Percentiles rank a stretch among this genome's conserved stretches.
phyloP scores from a whole-genome alignment of 129 eudicot genomes.

The Heracleum sosnowskyi region DNA sequence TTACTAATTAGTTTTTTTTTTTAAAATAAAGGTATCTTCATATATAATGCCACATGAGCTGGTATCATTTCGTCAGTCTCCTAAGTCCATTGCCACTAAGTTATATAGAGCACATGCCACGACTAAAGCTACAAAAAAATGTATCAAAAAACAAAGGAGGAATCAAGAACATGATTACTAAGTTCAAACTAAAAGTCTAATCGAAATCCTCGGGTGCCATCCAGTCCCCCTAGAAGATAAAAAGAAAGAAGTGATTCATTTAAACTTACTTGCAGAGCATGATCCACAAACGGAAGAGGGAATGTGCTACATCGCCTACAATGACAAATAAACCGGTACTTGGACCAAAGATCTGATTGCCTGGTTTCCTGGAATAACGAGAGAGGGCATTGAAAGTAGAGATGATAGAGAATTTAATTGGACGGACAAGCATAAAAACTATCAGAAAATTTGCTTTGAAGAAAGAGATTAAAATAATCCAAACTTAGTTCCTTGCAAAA shows the following conservation, averaged over 20 bases:
- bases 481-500: neutral
- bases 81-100: neutral
- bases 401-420: neutral
- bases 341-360: constrained; percentile 49
- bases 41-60: neutral
- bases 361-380: constrained; percentile 40
- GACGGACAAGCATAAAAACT: neutral
- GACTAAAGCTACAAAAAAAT: neutral
- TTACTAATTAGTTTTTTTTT: neutral
- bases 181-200: neutral
- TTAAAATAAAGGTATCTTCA: neutral
- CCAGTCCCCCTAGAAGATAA: neutral
- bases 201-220: no score
- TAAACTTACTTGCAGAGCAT: constrained; percentile 41
- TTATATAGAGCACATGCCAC: neutral
- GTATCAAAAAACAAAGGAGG: neutral
- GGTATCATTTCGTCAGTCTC: neutral
- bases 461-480: neutral
- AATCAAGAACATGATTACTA: neutral
- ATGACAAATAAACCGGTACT: constrained; percentile 47
- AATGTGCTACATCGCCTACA: constrained; percentile 54
- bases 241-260: neutral
- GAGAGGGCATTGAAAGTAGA: neutral
- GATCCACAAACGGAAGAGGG: constrained; percentile 50
- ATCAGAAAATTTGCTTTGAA: neutral